Percentiles rank a stretch among this genome's conserved stretches.
These are phyloP conservation scores for Fusarium albidum DNA, from an alignment of 2,329 filamentous ascomycete genomes.

Conservation along the genomic window DNA sequence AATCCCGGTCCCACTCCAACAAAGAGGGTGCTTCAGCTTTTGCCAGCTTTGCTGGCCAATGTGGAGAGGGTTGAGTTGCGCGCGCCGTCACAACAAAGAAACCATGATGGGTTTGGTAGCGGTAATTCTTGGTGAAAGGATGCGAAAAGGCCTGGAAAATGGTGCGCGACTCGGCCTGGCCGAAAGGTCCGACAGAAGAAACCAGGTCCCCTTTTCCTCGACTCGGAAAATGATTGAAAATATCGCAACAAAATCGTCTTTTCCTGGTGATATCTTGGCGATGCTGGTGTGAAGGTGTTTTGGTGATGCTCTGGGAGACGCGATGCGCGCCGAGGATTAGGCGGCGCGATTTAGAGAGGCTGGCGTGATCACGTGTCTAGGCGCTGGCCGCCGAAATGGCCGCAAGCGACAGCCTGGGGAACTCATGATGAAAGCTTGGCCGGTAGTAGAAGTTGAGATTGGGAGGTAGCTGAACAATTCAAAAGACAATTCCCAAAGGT, in stretches of 20 bases:
- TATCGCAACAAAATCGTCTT: conserved; percentile 3
- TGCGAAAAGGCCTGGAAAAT: conserved; percentile 2
- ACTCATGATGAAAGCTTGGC: background rate
- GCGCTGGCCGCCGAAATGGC: conserved; percentile 3
- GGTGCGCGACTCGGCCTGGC: background rate
- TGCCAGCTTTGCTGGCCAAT: conserved; percentile 30
- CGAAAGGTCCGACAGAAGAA: background rate
- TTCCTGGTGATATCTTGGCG: conserved; percentile 31
- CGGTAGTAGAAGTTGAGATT: background rate
- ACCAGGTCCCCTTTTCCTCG: background rate
- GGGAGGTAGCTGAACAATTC: background rate
- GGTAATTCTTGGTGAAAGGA: conserved; percentile 16
- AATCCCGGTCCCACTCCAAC: conserved; percentile 7
- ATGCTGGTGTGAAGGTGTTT: conserved; percentile 39
- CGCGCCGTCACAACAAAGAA: conserved; percentile 36
- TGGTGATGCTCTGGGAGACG: conserved; percentile 38
- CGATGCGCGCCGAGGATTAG: conserved; percentile 48
- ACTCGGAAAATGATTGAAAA: conserved; percentile 5
- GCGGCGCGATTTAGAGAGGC: conserved; percentile 42
- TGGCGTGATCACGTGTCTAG: conserved; percentile 41
- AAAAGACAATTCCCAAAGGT: background rate
- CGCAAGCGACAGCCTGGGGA: background rate
- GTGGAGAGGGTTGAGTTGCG: conserved; percentile 25
- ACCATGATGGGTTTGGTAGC: conserved; percentile 35
- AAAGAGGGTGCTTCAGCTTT: conserved; percentile 16